Evolutionary conservation across 2,329 filamentous ascomycete species (phyloP).

Genomic region (Ascochyta pisi): DNA sequence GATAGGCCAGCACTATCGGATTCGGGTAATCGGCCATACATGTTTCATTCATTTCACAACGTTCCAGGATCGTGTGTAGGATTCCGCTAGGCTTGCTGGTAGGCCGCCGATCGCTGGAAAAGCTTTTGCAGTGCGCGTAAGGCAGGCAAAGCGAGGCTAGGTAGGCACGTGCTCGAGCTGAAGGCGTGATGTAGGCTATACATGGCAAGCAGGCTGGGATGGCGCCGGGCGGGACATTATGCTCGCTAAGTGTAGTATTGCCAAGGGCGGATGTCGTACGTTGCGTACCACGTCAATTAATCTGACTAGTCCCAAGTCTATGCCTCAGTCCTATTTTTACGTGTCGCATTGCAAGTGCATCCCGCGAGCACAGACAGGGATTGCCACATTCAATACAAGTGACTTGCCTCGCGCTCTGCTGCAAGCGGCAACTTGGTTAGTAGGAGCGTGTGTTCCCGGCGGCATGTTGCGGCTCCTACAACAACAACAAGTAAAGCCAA

Average conservation of each 20-base stretch:
- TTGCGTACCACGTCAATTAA: conserved; percentile 16
- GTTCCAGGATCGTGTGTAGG: conserved; percentile 19
- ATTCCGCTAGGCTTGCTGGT: conserved; percentile 14
- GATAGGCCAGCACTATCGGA: conserved; percentile 16
- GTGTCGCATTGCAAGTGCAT: conserved; percentile 14
- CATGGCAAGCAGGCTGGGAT: neutral
- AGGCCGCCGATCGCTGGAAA: conserved; percentile 4
- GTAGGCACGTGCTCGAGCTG: neutral
- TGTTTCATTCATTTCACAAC: conserved; percentile 17
- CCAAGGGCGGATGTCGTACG: conserved; percentile 15
- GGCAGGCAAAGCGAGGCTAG: conserved; percentile 11
- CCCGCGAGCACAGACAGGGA: conserved; percentile 16
- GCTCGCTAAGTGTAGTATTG: conserved; percentile 16
- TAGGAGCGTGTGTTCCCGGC: conserved; percentile 2
- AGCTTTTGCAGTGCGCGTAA: conserved; percentile 3
- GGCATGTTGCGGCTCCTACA: conserved; percentile 1
- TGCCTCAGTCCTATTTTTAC: conserved; percentile 14
- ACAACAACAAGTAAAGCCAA: neutral
- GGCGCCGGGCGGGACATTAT: conserved; percentile 1
- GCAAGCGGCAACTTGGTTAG: neutral
- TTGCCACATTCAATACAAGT: conserved; percentile 6
- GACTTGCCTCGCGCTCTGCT: conserved; percentile 5
- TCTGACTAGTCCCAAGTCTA: conserved; percentile 18
- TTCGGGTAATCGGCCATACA: conserved; percentile 19
- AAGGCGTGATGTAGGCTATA: neutral